A percentile compares a stretch with the other conserved stretches of the same genome.
Conservation (phyloP, 352 stramenopile species). For the Phytophthora pluvialis region DNA sequence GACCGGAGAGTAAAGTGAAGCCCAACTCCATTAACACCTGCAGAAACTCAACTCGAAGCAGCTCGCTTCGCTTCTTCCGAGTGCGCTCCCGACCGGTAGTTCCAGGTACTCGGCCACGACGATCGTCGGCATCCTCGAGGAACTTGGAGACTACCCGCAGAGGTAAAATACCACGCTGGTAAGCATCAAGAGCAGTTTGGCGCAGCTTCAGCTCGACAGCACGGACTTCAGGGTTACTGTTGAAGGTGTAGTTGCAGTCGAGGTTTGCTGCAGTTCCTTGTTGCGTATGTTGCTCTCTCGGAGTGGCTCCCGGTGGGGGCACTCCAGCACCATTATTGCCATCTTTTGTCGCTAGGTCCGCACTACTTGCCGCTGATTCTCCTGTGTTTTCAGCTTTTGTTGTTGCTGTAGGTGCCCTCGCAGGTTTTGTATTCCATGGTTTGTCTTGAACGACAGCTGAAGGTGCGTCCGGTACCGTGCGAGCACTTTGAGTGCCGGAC, state of each 20-base stretch:
- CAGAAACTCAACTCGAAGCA: constrained; percentile 91
- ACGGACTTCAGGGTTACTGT: constrained; percentile 77
- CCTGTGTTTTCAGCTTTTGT: neutral
- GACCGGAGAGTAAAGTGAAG: constrained; percentile 78
- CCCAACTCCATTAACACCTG: constrained; percentile 94
- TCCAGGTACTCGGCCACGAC: constrained; percentile 22
- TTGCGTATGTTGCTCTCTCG: neutral
- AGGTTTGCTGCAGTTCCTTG: constrained; percentile 13
- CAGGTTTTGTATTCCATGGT: constrained; percentile 5
- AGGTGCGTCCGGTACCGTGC: constrained; percentile 4
- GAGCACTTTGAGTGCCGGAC: constrained; percentile 26
- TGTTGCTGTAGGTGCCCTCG: neutral
- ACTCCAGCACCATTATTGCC: neutral
- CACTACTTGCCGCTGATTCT: neutral
- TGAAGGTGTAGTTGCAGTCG: constrained; percentile 87
- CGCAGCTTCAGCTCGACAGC: constrained; percentile 89
- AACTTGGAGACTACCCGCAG: constrained; percentile 74
- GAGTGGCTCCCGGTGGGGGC: neutral
- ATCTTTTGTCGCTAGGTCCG: neutral
- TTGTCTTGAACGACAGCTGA: constrained; percentile 14
- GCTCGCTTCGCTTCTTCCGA: constrained; percentile 39
- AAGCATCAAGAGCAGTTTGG: constrained; percentile 69
- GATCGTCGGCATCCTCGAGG: constrained; percentile 54
- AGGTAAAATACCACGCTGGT: constrained; percentile 73
- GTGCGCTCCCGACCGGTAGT: neutral